Evolutionary conservation across 768 basidiomycete genomes (phyloP), one percentile per base, ranked within the genome.

Genomic region (Tylopilus felleus): DNA sequence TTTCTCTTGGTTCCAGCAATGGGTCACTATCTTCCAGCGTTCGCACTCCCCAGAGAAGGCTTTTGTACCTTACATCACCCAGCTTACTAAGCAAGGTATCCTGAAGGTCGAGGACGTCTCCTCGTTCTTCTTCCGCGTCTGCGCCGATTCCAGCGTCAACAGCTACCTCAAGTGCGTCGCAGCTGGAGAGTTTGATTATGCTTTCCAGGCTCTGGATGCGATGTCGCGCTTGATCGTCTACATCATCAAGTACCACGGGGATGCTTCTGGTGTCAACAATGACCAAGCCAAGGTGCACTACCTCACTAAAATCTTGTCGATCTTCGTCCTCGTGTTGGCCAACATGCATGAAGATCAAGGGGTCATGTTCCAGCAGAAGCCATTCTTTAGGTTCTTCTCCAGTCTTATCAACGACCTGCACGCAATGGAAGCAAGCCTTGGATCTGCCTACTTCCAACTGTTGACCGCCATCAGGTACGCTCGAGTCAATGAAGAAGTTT

Each of bases 241-340:
- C 72, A 95, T 99, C 74, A 94, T 98, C 82, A 98, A 98, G 76
- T 98, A 98, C 70, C 96, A 98, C 61, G 97, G 95, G 12, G 97
- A 99, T 73, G 91, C 94, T 25, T 85, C 88, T 13, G 93, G 91
- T 10, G 79, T 91, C 54, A 91, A 94, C 72, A 93, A 92, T 63
- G 94, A 96, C 62, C 88, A 93, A 62, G 93, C 94, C 17, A 97
- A 97, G 70, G 91, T 95, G 13, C 91, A 96, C 69, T 98, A 98
- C 73, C 77, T 97, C 63, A 93, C 92, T 49, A 98, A 98, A 75
- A 98, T 98, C 55, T 74, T 99, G 53, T 96, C 96, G 13, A 98
- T 98, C 71, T 90, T 97, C 69, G 93, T 98, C 27, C 84, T 98
- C 55, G 94, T 98, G 10, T 76, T 99, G 52, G 93, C 97, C 57